Evolutionary conservation across 208 protist genomes (phyloP).

Genomic region (Crithidia acanthocephali): DNA sequence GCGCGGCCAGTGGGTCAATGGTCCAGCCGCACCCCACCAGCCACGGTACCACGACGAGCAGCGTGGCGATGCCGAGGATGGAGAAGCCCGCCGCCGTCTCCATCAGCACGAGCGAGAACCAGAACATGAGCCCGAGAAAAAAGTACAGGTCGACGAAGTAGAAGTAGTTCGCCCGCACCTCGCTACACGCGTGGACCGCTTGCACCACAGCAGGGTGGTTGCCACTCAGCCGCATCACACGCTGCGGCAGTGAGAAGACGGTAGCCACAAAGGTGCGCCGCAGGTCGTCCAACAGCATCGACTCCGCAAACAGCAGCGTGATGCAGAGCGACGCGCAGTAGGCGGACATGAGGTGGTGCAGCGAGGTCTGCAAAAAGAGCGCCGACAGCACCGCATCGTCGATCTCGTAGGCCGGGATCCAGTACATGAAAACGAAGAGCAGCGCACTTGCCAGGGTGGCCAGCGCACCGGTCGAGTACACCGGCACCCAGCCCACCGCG

Average conservation of each 20-base stretch:
- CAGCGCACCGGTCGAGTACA: conserved; percentile 26
- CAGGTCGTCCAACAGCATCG: conserved; percentile 28
- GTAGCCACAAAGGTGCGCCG: conserved; percentile 27
- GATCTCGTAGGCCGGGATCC: conserved; percentile 27
- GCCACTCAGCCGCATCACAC: conserved; percentile 23
- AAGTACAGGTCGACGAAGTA: conserved; percentile 67
- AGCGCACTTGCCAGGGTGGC: conserved; percentile 9
- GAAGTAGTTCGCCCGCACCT: conserved; percentile 37
- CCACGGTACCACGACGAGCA: conserved; percentile 25
- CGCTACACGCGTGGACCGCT: not conserved
- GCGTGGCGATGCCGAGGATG: conserved; percentile 26
- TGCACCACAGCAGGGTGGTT: conserved; percentile 1
- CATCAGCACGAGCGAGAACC: conserved; percentile 49
- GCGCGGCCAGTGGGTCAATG: conserved; percentile 3
- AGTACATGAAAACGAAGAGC: conserved; percentile 28
- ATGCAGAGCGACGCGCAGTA: conserved; percentile 46
- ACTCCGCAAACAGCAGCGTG: conserved; percentile 42
- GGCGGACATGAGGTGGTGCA: conserved; percentile 29
- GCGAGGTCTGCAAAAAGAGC: not conserved
- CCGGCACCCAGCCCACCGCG: conserved; percentile 25
- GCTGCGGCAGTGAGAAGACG: conserved; percentile 29
- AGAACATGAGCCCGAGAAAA: conserved; percentile 49
- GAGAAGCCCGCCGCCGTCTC: conserved; percentile 31
- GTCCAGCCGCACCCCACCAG: conserved; percentile 33
- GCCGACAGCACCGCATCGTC: conserved; percentile 23